phyloP scores from a whole-genome alignment of 129 eudicot species.

The Lactuca sativa region DNA sequence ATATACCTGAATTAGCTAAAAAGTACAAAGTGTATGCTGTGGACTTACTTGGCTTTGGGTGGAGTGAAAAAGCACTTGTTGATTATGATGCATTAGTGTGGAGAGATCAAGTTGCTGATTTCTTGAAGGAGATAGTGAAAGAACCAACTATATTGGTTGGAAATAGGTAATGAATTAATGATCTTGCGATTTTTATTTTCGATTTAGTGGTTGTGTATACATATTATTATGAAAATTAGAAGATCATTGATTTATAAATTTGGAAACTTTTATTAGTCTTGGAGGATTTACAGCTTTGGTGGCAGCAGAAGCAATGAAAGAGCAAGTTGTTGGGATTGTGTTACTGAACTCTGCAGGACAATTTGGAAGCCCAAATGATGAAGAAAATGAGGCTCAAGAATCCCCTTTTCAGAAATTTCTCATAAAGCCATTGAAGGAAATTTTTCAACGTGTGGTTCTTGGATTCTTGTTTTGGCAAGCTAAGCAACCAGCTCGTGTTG shows the following conservation, averaged over 20 bases:
- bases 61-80: constrained; percentile 95
- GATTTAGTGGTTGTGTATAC: not conserved
- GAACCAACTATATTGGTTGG: constrained; percentile 94
- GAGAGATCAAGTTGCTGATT: constrained; percentile 96
- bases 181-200: not conserved
- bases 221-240: not conserved
- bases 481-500: constrained; percentile 83
- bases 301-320: constrained; percentile 74
- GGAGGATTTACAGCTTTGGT: constrained; percentile 98
- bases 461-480: constrained; percentile 96
- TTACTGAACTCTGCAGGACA: constrained; percentile 96
- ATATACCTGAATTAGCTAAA: constrained; percentile 95
- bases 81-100: constrained; percentile 96
- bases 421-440: constrained; percentile 74
- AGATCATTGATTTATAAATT: constrained; percentile 4
- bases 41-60: constrained; percentile 94
- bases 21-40: constrained; percentile 90
- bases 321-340: constrained; percentile 80
- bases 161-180: constrained; percentile 51
- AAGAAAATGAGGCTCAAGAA: constrained; percentile 47
- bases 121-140: constrained; percentile 81
- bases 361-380: constrained; percentile 59
- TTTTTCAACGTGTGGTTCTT: constrained; percentile 81
- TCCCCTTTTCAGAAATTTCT: constrained; percentile 48
- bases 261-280: constrained; percentile 51